Evolutionary conservation across 371 early-diverging fungal genomes (phyloP), one percentile per base, ranked within the genome.

Genomic region (Circinella umbellata): DNA sequence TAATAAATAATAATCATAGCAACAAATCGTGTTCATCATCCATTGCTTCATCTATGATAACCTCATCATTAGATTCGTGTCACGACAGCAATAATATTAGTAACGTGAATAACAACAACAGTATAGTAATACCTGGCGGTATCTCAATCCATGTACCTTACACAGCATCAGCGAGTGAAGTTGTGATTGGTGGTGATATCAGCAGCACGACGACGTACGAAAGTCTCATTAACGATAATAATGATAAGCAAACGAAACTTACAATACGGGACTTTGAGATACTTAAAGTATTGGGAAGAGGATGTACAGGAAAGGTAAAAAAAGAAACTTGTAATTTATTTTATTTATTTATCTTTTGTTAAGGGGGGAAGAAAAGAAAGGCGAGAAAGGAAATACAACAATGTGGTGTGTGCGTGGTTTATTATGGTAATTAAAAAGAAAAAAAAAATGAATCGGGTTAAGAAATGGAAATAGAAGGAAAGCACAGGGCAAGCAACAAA

Each of bases 261-360:
- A 55, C 72, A 39, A 64, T 85, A 3, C 69, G 80, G 27, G 82
- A 87, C 63, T 86, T 82, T 69, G 68, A 78, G 47, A 64, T 87
- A n/a, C 68, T 86, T 46, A 81, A 78, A 67, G 80, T 83, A 8
- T 62, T 89, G 11, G 87, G 88, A 11, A 78, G 70, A 68, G 88
- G 86, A 13, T 73, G 77, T 53, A 81, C 84, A 78, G 86, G 85
- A 35, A 86, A 89, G 75, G 81, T 81, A 73, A 49, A 11, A 20
- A 8, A 37, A 17, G 47, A 3, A 15, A 47, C 47, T 47, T 47
- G 47, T 47, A 47, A 11, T 11, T 11, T n/a, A 17, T 51, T 14
- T 14, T 8, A n/a, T 14, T 17, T 11, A 15, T 47, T 15, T 51
- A 51, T 42, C 11, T 42, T 42, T 42, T 42, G 1, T 42, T 42